Base-by-base conservation (phyloP, 495 filamentous ascomycete species). In the Terfezia claveryi region DNA sequence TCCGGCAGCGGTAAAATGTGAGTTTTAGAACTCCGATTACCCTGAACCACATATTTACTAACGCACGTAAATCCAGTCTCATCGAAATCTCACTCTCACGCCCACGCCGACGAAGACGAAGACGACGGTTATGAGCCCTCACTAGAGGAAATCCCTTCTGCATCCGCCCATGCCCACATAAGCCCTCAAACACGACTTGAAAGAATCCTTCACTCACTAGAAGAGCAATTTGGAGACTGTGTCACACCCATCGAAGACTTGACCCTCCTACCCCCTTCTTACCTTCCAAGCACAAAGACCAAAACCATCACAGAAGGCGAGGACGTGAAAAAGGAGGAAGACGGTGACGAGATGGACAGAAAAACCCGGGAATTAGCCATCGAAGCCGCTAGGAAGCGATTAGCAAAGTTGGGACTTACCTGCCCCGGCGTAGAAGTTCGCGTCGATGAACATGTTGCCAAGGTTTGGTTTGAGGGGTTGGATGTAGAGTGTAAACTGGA, bases 1-100 rank as follows among this genome's bases (percentile, higher is more conserved):
- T 52, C 92, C 92, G 12, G 91, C 92, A 17, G 91, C 91, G 12
- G 88, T 98, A 37, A 92, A 87, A 65, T 83, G 87, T 93, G 73
- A 66, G 80, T 64, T 23, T 9, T 54, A 32, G 4, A 5, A n/a
- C 16, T 14, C 20, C 20, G 2, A 9, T 36, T 27, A 41, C 16
- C 12, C 37, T 16, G 32, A 52, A 12, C 3, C 49, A 41, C 10
- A 49, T 36, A 23, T 23, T 32, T 52, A 55, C 57, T 68, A 56
- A 66, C 51, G 51, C 7, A 32, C 27, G 27, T 32, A 32, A 5
- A 32, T 32, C 27, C 7, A 32, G 27, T 61, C 20, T 79, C 77
- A 14, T 74, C 78, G 12, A 75, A 75, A 61, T 49, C 53, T 17
- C 64, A 69, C 44, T 62, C 68, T 50, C 73, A 77, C 50, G 61